Conservation (phyloP, 148 eudicot species). For the Rhododendron ferrugineum region DNA sequence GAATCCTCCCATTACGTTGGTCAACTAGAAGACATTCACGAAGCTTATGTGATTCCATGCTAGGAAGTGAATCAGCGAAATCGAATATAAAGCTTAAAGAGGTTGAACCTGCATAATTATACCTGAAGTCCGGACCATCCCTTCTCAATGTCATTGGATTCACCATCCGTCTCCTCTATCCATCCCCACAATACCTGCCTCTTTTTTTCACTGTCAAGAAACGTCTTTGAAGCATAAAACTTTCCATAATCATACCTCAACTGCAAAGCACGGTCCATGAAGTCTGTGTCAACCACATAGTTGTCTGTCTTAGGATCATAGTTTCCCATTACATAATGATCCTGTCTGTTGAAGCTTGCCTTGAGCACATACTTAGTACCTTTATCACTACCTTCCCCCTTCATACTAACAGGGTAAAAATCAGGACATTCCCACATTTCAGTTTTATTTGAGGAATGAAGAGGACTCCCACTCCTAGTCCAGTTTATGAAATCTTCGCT, state of each 20-base stretch:
- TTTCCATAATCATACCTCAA: slow-evolving; percentile 25
- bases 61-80: neutral
- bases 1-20: neutral
- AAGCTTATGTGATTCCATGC: neutral
- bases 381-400: neutral
- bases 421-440: slow-evolving; percentile 33
- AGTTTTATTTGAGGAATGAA: slow-evolving; percentile 17
- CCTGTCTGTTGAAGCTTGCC: slow-evolving; percentile 6
- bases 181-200: slow-evolving; percentile 25
- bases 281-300: neutral
- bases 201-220: slow-evolving; percentile 14
- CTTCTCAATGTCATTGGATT: slow-evolving; percentile 19
- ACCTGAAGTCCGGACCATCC: slow-evolving; percentile 33
- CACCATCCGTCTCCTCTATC: slow-evolving; percentile 19
- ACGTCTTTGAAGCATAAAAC: slow-evolving; percentile 27
- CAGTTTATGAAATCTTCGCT: slow-evolving; percentile 26
- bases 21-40: neutral
- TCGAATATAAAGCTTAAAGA: neutral
- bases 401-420: slow-evolving; percentile 14
- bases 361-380: slow-evolving; percentile 18
- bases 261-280: neutral
- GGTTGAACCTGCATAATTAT: neutral
- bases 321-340: slow-evolving; percentile 17
- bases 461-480: slow-evolving; percentile 13
- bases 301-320: slow-evolving; percentile 10